These are phyloP conservation scores for Sporothrix pseudoabietina DNA, from an alignment of 2,329 filamentous ascomycete genomes.

Conservation along the genomic window DNA sequence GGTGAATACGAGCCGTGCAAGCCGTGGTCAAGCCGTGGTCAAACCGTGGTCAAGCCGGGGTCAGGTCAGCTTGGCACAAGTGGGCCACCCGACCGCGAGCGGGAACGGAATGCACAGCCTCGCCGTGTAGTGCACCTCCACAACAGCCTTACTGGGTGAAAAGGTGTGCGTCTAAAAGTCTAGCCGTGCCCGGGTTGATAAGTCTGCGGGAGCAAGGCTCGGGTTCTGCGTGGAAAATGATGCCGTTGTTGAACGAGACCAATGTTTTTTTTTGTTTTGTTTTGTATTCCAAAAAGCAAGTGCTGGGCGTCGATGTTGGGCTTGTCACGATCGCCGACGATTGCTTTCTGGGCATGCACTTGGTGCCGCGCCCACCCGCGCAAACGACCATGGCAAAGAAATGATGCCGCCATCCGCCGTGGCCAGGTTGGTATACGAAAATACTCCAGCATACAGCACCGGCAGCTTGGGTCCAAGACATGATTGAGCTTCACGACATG, in stretches of 20 bases:
- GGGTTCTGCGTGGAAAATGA: not conserved
- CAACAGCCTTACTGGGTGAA: not conserved
- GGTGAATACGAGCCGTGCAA: not conserved
- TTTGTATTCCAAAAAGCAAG: not conserved
- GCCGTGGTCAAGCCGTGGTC: not conserved
- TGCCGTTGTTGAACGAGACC: not conserved
- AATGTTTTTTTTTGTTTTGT: not conserved
- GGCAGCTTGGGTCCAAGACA: not conserved
- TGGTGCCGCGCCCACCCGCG: not conserved
- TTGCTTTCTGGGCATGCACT: not conserved
- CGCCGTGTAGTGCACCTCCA: not conserved
- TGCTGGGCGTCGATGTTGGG: not conserved
- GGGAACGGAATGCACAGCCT: constrained; percentile 4
- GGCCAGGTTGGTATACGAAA: not conserved
- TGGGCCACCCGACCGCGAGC: not conserved
- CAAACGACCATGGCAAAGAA: not conserved
- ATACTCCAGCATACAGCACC: not conserved
- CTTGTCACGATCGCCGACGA: not conserved
- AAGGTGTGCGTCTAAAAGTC: constrained; percentile 12
- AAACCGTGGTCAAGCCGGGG: not conserved
- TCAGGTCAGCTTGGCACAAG: not conserved
- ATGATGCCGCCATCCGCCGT: not conserved
- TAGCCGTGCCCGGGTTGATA: not conserved
- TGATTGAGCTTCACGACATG: not conserved
- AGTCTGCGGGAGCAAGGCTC: not conserved